phyloP scores from a whole-genome alignment of 805 yeast genomes.

The Candida manassasensis region DNA sequence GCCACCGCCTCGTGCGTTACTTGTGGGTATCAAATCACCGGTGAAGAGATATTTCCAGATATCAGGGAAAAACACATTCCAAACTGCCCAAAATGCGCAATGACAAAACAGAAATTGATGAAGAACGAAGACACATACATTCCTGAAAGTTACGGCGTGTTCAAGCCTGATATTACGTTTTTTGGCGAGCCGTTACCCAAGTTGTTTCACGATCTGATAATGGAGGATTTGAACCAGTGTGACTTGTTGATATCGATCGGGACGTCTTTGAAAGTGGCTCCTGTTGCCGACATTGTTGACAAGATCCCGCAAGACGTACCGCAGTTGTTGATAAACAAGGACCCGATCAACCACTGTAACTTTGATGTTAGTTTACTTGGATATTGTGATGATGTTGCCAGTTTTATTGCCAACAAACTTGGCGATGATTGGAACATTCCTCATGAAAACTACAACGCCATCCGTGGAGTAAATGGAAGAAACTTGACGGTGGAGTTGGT shows the following conservation, averaged over 20 bases:
- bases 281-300: conserved; percentile 39
- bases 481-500: conserved; percentile 10
- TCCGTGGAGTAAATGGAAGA: conserved; percentile 12
- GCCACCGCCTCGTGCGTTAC: conserved; percentile 71
- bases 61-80: conserved; percentile 49
- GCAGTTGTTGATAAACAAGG: conserved; percentile 36
- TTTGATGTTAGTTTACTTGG: conserved; percentile 39
- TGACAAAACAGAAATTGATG: conserved; percentile 15
- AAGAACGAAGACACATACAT: conserved; percentile 20
- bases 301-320: conserved; percentile 31
- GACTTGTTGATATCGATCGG: conserved; percentile 82
- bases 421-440: conserved; percentile 31
- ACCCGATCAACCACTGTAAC: conserved; percentile 30
- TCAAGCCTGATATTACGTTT: conserved; percentile 86
- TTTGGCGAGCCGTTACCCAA: conserved; percentile 69
- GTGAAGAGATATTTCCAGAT: conserved; percentile 43
- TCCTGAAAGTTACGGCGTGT: conserved; percentile 42
- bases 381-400: conserved; percentile 37
- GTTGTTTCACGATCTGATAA: conserved; percentile 27
- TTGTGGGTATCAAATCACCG: conserved; percentile 54
- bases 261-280: conserved; percentile 70
- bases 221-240: conserved; percentile 58
- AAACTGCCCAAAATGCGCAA: conserved; percentile 45
- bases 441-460: conserved; percentile 21
- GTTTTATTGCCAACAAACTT: conserved; percentile 25